These are phyloP conservation scores for Flagelloscypha sp. DNA, from an alignment of 768 basidiomycete genomes.

Conservation along the genomic window DNA sequence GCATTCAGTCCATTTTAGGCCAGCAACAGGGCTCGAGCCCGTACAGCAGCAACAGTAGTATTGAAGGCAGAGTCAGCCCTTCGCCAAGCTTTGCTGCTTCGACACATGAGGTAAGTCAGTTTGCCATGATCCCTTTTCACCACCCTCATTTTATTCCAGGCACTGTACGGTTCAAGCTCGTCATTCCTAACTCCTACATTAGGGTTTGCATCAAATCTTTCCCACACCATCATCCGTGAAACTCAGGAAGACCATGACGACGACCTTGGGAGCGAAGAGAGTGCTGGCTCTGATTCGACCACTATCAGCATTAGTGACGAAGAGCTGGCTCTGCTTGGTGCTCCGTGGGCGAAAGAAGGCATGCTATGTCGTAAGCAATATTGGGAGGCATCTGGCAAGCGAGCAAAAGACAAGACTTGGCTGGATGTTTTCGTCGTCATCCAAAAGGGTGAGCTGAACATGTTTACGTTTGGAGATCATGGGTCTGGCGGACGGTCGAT, in stretches of 20 bases:
- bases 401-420: conserved; percentile 87
- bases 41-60: conserved; percentile 75
- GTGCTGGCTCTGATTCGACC: conserved; percentile 57
- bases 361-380: conserved; percentile 93
- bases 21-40: conserved; percentile 63
- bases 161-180: conserved; percentile 52
- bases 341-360: conserved; percentile 99
- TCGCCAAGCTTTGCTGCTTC: conserved; percentile 92
- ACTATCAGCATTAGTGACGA: conserved; percentile 89
- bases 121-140: conserved; percentile 1
- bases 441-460: conserved; percentile 86
- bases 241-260: conserved; percentile 91
- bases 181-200: conserved; percentile 76
- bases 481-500: conserved; percentile 52
- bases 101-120: conserved; percentile 58
- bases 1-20: conserved; percentile 71
- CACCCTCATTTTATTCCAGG: conserved; percentile 25
- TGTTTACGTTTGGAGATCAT: conserved; percentile 89
- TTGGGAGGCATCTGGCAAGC: conserved; percentile 77
- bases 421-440: conserved; percentile 94
- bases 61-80: conserved; percentile 88
- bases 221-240: conserved; percentile 94
- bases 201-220: conserved; percentile 95
- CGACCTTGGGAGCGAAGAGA: conserved; percentile 63
- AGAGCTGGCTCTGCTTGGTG: conserved; percentile 87